phyloP scores from a whole-genome alignment of 441 rosid genomes.

The Flueggea neowawraea region DNA sequence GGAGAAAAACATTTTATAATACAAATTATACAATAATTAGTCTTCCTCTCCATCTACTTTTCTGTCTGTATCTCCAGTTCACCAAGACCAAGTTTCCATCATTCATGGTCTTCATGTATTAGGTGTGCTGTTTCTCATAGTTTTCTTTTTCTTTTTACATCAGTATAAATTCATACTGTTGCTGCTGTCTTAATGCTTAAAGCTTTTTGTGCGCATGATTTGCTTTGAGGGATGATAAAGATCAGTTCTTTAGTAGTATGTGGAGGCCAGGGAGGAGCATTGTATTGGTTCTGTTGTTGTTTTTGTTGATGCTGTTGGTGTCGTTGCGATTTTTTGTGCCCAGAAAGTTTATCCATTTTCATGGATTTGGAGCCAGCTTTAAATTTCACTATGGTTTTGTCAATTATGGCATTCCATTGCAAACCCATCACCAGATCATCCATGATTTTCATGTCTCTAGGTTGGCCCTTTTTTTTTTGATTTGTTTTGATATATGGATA shows the following conservation, averaged over 20 bases:
- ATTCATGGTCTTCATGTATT: no score
- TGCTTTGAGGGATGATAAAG: not conserved
- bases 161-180: no score
- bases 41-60: no score
- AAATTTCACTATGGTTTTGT: slow-evolving; percentile 11
- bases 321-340: slow-evolving; percentile 18
- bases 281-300: slow-evolving; percentile 9
- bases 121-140: no score
- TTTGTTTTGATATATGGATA: not conserved
- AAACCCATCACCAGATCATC: slow-evolving; percentile 11
- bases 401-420: slow-evolving; percentile 7
- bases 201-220: no score
- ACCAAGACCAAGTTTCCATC: no score
- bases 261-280: slow-evolving; percentile 21
- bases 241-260: slow-evolving; percentile 13
- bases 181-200: no score
- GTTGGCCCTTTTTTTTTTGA: slow-evolving; percentile 7
- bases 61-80: no score
- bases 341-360: slow-evolving; percentile 15
- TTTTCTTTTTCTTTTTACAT: no score
- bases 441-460: slow-evolving; percentile 12
- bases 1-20: no score
- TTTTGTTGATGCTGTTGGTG: slow-evolving; percentile 16
- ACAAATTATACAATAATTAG: no score
- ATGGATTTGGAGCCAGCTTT: slow-evolving; percentile 14